phyloP scores from a whole-genome alignment of 768 basidiomycete genomes.

The Tulasnella sp. region DNA sequence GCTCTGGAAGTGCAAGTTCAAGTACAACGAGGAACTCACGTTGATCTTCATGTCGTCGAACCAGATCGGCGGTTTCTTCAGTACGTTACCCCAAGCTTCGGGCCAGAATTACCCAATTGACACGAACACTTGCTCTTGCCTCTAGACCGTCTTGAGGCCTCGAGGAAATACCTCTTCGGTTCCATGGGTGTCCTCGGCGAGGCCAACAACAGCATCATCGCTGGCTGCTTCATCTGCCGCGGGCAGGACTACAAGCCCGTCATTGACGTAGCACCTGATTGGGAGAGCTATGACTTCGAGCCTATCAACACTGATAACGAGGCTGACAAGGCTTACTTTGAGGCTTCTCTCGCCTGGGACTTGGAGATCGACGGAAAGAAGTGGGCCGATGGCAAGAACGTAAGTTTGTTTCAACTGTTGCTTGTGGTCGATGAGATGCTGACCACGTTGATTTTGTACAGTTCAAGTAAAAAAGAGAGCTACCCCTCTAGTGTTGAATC shows the following conservation, averaged over 20 bases:
- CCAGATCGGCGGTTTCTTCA: conserved; percentile 89
- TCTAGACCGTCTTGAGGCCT: conserved; percentile 87
- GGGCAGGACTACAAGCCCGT: conserved; percentile 63
- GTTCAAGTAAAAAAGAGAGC: too few relatives aligned
- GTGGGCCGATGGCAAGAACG: conserved; percentile 81
- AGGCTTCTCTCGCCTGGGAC: conserved; percentile 90
- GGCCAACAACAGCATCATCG: conserved; percentile 64
- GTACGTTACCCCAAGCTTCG: conserved; percentile 18
- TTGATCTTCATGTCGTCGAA: conserved; percentile 91
- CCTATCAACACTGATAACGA: conserved; percentile 61
- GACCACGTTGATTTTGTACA: background rate
- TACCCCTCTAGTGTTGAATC: too few relatives aligned
- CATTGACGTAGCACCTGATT: conserved; percentile 78
- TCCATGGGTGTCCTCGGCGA: conserved; percentile 84
- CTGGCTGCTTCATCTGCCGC: conserved; percentile 72
- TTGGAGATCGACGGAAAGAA: conserved; percentile 76
- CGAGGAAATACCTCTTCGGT: conserved; percentile 72
- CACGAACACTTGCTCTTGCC: conserved; percentile 29
- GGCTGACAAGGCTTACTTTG: conserved; percentile 81
- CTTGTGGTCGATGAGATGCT: background rate
- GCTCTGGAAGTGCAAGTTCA: conserved; percentile 87
- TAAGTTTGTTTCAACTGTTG: too few relatives aligned
- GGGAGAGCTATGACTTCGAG: conserved; percentile 75
- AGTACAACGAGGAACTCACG: conserved; percentile 91
- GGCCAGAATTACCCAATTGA: background rate